Evolutionary conservation across 208 protist genomes (phyloP).

Genomic region (Endotrypanum monterogeii): DNA sequence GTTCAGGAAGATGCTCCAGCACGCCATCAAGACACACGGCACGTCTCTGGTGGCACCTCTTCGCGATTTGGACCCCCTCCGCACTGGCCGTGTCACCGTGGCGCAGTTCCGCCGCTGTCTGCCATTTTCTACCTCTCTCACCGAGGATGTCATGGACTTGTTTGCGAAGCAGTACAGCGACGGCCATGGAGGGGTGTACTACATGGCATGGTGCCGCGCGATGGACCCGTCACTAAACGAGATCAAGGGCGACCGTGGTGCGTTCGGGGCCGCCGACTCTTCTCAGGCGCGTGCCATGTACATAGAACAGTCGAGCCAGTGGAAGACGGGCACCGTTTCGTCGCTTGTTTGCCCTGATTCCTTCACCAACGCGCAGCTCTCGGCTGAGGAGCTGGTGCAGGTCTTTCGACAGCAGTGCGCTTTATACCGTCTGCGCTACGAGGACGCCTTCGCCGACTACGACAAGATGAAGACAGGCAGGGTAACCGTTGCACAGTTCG

Average conservation of each 20-base stretch:
- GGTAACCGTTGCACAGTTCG: conserved; percentile 82
- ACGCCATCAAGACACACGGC: conserved; percentile 48
- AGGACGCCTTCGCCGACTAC: conserved; percentile 83
- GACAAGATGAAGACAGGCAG: conserved; percentile 84
- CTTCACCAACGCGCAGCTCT: conserved; percentile 38
- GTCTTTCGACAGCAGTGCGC: conserved; percentile 71
- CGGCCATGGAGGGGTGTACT: conserved; percentile 67
- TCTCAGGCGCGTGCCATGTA: not conserved
- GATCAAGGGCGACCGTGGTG: not conserved
- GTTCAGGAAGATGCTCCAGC: conserved; percentile 43
- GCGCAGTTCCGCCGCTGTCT: conserved; percentile 75
- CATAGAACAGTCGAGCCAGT: conserved; percentile 13
- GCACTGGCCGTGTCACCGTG: conserved; percentile 63
- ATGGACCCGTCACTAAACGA: conserved; percentile 43
- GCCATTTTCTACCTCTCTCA: conserved; percentile 36
- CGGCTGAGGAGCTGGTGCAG: conserved; percentile 50
- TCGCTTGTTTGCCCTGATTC: conserved; percentile 19
- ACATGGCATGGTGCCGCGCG: conserved; percentile 76
- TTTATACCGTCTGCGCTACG: conserved; percentile 75
- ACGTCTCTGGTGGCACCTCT: conserved; percentile 61
- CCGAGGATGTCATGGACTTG: conserved; percentile 39
- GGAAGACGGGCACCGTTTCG: conserved; percentile 15
- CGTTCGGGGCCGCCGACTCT: not conserved
- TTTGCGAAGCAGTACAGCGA: conserved; percentile 77
- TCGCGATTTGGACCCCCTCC: conserved; percentile 79